phyloP scores from a whole-genome alignment of 2,329 filamentous ascomycete species.

The Penicillium italicum region DNA sequence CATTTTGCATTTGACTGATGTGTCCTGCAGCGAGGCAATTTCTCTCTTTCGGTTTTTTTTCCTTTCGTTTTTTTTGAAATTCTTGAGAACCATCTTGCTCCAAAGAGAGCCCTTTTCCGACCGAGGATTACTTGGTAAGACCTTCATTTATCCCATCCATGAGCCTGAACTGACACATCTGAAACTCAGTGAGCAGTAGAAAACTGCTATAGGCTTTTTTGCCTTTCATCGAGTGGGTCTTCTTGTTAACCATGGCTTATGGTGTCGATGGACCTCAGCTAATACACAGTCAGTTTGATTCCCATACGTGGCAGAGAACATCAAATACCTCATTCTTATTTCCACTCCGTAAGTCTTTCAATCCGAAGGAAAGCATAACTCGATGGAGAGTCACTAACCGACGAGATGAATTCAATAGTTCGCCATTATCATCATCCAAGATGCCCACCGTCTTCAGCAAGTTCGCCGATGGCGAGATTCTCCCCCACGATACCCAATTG shows the following conservation, averaged over 20 bases:
- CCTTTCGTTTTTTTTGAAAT: not conserved
- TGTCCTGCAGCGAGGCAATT: not conserved
- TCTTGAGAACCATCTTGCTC: not conserved
- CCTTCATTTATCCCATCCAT: not conserved
- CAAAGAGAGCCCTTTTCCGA: not conserved
- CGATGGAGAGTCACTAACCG: not conserved
- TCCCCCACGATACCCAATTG: not conserved
- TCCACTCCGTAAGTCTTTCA: not conserved
- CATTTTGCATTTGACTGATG: not conserved
- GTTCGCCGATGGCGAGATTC: not conserved
- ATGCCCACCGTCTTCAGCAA: slow-evolving; percentile 2
- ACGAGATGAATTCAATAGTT: not conserved
- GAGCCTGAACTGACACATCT: not conserved
- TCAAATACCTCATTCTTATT: not conserved
- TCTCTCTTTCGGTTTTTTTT: too few relatives aligned
- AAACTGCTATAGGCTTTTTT: not conserved
- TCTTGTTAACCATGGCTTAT: not conserved
- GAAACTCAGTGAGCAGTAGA: not conserved
- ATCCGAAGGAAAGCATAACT: not conserved
- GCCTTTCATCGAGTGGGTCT: not conserved
- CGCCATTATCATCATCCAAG: not conserved
- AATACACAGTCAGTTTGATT: not conserved
- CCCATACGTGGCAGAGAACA: not conserved
- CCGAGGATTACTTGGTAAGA: not conserved
- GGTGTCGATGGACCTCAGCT: not conserved